A percentile compares a stretch with the other conserved stretches of the same genome.
Conservation (phyloP, 176 grass and related monocot genomes). For the Zea luxurians region DNA sequence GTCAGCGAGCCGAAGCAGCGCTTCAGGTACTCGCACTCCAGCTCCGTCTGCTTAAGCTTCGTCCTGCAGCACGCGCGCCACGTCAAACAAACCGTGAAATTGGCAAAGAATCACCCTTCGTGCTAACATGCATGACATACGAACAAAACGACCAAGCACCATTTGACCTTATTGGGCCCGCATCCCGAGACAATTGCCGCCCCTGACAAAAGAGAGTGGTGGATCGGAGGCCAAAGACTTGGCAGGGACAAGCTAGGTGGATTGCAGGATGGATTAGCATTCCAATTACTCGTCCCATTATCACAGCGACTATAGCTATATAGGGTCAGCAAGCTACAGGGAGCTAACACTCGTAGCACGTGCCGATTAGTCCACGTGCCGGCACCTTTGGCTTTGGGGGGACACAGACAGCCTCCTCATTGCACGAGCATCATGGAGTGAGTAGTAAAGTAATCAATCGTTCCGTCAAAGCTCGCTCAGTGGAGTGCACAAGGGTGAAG, state of each 20-base stretch:
- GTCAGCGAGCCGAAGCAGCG: slow-evolving; percentile 93
- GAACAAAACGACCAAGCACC: background rate
- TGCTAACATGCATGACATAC: background rate
- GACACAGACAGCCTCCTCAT: background rate
- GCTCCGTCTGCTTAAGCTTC: slow-evolving; percentile 97
- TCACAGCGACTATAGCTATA: background rate
- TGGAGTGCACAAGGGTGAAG: slow-evolving; percentile 14
- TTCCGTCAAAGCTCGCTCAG: background rate
- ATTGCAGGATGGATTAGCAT: background rate
- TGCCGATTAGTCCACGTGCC: slow-evolving; percentile 55
- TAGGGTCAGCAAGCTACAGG: slow-evolving; percentile 37
- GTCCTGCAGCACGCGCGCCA: slow-evolving; percentile 50
- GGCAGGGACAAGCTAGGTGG: background rate
- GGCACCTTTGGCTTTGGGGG: background rate
- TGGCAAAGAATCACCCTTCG: too few species aligned
- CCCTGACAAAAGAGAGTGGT: background rate
- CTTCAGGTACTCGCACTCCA: slow-evolving; percentile 98
- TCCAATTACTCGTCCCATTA: slow-evolving; percentile 6
- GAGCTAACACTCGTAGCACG: slow-evolving; percentile 26
- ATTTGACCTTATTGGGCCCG: slow-evolving; percentile 31
- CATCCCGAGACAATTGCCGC: slow-evolving; percentile 44
- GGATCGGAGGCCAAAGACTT: slow-evolving; percentile 14
- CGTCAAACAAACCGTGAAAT: too few species aligned
- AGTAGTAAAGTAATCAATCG: slow-evolving; percentile 3
- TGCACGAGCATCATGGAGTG: slow-evolving; percentile 31